phyloP scores from a whole-genome alignment of 139 green algal genomes.

The Micractinium sp. region DNA sequence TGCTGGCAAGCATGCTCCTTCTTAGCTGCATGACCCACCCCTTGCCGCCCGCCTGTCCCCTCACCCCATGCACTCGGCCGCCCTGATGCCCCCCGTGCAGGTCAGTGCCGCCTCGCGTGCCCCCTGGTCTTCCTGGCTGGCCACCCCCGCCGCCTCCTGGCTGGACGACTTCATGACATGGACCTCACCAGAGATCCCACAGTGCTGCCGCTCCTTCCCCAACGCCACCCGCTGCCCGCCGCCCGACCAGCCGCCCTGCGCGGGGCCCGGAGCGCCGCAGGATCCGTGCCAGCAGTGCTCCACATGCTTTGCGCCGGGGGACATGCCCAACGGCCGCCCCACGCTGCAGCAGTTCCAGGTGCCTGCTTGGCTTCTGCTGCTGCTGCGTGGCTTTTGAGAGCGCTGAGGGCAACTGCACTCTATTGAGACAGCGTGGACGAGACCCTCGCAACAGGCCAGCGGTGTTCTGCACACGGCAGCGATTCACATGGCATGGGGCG shows the following conservation, averaged over 20 bases:
- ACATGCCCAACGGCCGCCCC: conserved; percentile 47
- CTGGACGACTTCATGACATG: conserved; percentile 94
- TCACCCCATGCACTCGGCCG: no score
- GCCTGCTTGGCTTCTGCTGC: neutral
- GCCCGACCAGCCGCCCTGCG: conserved; percentile 79
- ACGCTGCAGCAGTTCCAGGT: conserved; percentile 61
- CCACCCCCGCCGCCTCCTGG: conserved; percentile 85
- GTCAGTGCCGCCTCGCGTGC: conserved; percentile 43
- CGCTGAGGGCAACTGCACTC: neutral
- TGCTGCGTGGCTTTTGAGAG: neutral
- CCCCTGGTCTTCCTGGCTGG: conserved; percentile 64
- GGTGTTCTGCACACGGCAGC: neutral
- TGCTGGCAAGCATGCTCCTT: neutral
- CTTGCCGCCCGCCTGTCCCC: neutral
- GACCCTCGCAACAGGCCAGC: neutral
- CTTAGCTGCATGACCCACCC: neutral
- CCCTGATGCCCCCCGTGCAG: conserved; percentile 33
- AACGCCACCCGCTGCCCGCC: conserved; percentile 68
- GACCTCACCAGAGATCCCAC: conserved; percentile 73
- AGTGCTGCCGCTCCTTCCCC: conserved; percentile 54
- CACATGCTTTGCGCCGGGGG: conserved; percentile 60
- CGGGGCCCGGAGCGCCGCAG: neutral
- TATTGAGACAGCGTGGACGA: neutral
- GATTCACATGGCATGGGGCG: no score
- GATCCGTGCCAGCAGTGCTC: conserved; percentile 67